Conservation (phyloP, 257 asterid species). For the Nyctanthes arbortristis region DNA sequence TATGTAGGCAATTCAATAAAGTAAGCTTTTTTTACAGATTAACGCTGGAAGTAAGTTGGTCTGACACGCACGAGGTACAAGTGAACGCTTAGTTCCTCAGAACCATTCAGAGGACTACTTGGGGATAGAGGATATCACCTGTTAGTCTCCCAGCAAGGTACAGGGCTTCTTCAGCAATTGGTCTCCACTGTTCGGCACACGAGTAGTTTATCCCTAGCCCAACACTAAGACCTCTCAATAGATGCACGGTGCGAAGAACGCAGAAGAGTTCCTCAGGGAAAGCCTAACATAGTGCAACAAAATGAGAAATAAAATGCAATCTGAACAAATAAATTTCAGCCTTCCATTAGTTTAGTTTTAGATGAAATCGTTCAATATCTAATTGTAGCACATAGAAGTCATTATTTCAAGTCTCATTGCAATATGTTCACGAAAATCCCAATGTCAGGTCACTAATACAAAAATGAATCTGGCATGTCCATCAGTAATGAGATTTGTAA, state of each 20-base stretch:
- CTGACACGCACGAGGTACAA: too few relatives aligned
- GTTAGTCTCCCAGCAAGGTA: slow-evolving; percentile 66
- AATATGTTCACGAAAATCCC: background rate
- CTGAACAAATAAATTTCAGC: background rate
- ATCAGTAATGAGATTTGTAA: background rate
- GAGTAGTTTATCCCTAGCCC: slow-evolving; percentile 94
- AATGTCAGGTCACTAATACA: background rate
- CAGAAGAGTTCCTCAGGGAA: slow-evolving; percentile 98
- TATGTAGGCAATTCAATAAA: too few relatives aligned
- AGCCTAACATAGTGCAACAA: slow-evolving; percentile 43
- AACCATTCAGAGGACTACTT: background rate
- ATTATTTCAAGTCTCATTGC: background rate
- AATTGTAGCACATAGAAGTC: too few relatives aligned
- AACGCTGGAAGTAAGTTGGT: too few relatives aligned
- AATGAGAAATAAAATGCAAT: slow-evolving; percentile 14
- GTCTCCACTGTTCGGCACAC: slow-evolving; percentile 96
- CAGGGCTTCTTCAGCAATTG: slow-evolving; percentile 90
- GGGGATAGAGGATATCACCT: slow-evolving; percentile 34
- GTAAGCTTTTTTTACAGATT: too few relatives aligned
- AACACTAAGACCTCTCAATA: slow-evolving; percentile 93
- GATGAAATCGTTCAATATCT: background rate
- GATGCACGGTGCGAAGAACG: slow-evolving; percentile 90
- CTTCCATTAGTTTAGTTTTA: background rate
- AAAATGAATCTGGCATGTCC: background rate
- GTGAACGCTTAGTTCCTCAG: background rate